Base-by-base conservation (phyloP, 1,139 yeast genomes). In the Diutina sp. region DNA sequence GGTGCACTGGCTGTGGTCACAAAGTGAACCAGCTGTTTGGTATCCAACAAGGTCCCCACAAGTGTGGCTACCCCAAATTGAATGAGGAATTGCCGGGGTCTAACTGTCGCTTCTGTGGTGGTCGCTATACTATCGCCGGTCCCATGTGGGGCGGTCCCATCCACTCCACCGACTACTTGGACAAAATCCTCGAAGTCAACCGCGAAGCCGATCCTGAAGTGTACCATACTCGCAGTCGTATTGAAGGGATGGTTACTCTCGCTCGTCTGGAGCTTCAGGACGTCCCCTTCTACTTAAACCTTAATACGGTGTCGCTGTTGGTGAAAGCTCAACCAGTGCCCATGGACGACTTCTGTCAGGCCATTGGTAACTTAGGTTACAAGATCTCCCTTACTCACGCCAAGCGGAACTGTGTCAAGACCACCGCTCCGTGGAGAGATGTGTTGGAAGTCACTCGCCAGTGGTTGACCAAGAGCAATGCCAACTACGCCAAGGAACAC, bases 101-200 rank as follows among this genome's bases (percentile, higher is more conserved):
- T 5, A 68, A 74, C 55, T 95, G 99, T 71, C 66, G 74, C 51
- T 84, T 76, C 68, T 93, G 99, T 71, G 86, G 82, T 1, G 78
- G 77, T 58, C 76, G 80, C 5, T 81, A 81, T 66, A 95, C 87
- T 66, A 68, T 93, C 51, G 93, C 95, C 2, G 99, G 99, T 1
- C 99, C 99, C 58, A 89, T 93, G 97, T 93, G 96, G 87, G 89
- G 82, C 11, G 97, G 95, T 0, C 74, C 78, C 2, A 71, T 93
- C 56, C 98, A 91, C 65, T 79, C 85, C 65, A 68, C 69, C 45
- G 80, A 77, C 21, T 93, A 90, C 64, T 75, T 93, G 54, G 77
- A 82, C 46, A 79, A 76, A 61, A 77, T 91, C 55, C 73, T 89
- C 57, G 74, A 77, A 25, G 72, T 86, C 52, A 84, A 84, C 61